phyloP scores from a whole-genome alignment of 306 rosid genomes.

The Fragaria vesca region DNA sequence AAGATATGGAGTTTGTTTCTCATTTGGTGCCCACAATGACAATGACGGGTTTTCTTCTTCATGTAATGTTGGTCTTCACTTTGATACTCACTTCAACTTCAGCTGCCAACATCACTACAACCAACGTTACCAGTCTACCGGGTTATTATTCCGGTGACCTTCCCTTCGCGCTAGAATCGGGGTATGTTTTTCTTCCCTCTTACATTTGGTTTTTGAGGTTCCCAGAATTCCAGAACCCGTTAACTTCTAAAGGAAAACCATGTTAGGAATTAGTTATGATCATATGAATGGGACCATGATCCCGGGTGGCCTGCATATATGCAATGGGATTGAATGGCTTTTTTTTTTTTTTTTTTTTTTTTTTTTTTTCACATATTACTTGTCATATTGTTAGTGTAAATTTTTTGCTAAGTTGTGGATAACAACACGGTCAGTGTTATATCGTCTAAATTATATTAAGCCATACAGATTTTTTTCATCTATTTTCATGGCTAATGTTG shows the following conservation, averaged over 20 bases:
- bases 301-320: neutral
- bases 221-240: neutral
- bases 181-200: slow-evolving; percentile 2
- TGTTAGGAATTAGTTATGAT: neutral
- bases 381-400: too few species aligned
- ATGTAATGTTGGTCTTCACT: neutral
- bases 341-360: too few species aligned
- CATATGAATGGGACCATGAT: neutral
- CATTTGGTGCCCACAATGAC: neutral
- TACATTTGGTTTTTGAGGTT: neutral
- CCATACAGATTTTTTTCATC: neutral
- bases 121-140: slow-evolving; percentile 7
- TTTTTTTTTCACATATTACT: too few species aligned
- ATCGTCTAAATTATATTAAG: neutral
- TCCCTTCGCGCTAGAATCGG: slow-evolving; percentile 16
- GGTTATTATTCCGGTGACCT: slow-evolving; percentile 21
- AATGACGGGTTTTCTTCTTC: neutral
- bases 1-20: neutral
- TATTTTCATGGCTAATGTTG: neutral
- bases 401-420: too few species aligned
- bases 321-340: neutral
- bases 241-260: neutral
- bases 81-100: neutral
- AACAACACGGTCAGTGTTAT: neutral
- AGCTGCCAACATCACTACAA: slow-evolving; percentile 1